Evolutionary conservation across 768 basidiomycete genomes (phyloP), one percentile per base, ranked within the genome.

Genomic region (Arthromyces matolae): DNA sequence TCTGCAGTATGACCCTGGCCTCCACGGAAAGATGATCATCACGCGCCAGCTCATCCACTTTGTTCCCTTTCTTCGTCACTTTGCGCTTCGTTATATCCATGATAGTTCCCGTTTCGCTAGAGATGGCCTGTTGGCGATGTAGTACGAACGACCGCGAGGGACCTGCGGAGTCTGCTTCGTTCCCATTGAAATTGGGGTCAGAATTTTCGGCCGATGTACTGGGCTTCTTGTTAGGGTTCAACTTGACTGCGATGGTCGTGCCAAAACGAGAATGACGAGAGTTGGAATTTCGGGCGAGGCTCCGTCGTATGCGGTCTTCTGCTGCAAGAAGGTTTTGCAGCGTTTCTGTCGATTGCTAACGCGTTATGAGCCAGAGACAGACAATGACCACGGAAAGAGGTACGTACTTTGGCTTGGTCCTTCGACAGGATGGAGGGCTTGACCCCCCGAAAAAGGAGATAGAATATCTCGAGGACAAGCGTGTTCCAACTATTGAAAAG

Each of bases 261-360:
- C 96, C 96, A 66, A 99, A 99, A 39, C 94, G 83, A 20, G 93
- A 92, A 68, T 99, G 96, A 25, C 96, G 80, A 18, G 92, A 89
- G 42, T 83, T 69, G 14, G 74, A 68, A 29, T 69, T 69, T 39
- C 80, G 75, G 0, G 79, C 73, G 20, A 77, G 62, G 45, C 80
- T 73, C 27, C 76, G 73, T 50, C 83, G 84, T 33, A 72, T 73
- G 47, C 77, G 78, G 51, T 81, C 81, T 69, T 99, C 96, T 27
- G 76, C 68, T 3, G 82, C 84, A 13, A 99, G 79, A 42, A 97
- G 79, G 33, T 81, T 80, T 8, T 83, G 79, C 2, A 99, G 73
- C 31, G 78, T 80, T 47, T 81, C 76, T 18, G 74, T 67, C 40
- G 85, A 72, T 82, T 85, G 84, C 86, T 89, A 33, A n/a, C n/a